Evolutionary conservation across 176 grass and related monocot species (phyloP), one percentile per base, ranked within the genome.

Genomic region (Oryza officinalis): DNA sequence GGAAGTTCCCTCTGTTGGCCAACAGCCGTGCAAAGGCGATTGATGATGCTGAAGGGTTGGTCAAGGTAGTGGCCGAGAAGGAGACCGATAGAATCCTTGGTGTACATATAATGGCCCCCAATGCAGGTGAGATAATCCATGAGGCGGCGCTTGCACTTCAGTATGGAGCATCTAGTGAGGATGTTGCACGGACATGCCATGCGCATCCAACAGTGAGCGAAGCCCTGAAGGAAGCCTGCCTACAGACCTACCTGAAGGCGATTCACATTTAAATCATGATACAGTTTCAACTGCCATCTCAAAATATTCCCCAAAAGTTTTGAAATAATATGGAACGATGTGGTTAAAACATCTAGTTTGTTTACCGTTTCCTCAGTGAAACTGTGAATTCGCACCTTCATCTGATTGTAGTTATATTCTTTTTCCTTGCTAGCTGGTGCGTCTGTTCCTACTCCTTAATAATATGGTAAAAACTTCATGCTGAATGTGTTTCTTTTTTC

Each of bases 1-100:
- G 92, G 27, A 94, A 97, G 84, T 97, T 97, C 71, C 88, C 95
- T 1, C 77, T 97, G 43, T 57, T 97, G 67, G 95, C 90, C 23
- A 97, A 94, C 84, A 92, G 90, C 61, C 90, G 88, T 28, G 92
- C 95, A 4, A 97, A 93, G 75, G 95, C 92, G 11, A 94, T 97
- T 32, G 90, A 97, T 60, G 88, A 97, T 41, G 95, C 86, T 7
- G 95, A 94, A 50, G 95, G 92, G 7, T 78, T 94, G 66, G 95
- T 94, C 73, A 97, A 97, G 84, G 93, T 97, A 25, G 37, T 94
- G 67, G 85, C 90, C 12, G 90, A 97, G 49, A 94, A 97, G 67
- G 92, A 94, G 60, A 93, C 92, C 3, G 92, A 97, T 65, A 97
- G 84, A 73, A 89, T 97, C 23, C 81, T 94, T 0, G 95, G 92